Conservation (phyloP, 1,139 yeast species). For the Lodderomyces orthopsilosis region DNA sequence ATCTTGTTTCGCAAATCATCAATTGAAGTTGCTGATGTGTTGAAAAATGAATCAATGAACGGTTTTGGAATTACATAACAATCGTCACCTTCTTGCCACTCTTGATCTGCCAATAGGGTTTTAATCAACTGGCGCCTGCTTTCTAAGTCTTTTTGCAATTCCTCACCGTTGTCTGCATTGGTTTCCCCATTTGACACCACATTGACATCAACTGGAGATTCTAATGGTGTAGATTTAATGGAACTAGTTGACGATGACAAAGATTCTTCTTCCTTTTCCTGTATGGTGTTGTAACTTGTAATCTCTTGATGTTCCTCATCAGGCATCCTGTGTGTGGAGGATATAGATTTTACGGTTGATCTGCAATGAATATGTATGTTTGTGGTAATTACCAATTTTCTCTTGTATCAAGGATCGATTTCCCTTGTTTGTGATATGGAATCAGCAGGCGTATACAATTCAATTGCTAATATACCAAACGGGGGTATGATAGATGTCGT, state of each 20-base stretch:
- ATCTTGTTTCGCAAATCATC: constrained; percentile 23
- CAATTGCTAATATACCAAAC: too few species aligned
- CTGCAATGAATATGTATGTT: too few species aligned
- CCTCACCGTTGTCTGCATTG: not conserved
- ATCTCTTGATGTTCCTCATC: not conserved
- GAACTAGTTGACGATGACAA: not conserved
- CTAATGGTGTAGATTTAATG: not conserved
- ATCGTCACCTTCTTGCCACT: constrained; percentile 34
- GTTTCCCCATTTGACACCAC: constrained; percentile 4
- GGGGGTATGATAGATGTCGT: not conserved
- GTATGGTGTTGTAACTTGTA: not conserved
- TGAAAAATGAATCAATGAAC: constrained; percentile 28
- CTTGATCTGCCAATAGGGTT: constrained; percentile 18
- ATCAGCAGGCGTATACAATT: too few species aligned
- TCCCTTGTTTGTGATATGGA: too few species aligned
- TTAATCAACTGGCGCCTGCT: constrained; percentile 16
- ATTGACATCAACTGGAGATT: too few species aligned
- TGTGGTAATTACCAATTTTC: too few species aligned
- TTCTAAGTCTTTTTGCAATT: not conserved
- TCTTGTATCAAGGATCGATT: too few species aligned
- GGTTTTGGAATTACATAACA: constrained; percentile 36
- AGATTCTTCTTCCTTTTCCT: not conserved
- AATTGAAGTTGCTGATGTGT: constrained; percentile 23
- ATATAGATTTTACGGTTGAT: too few species aligned
- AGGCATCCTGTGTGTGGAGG: not conserved